A percentile compares a stretch with the other conserved stretches of the same genome.
Conservation (phyloP, 352 stramenopile genomes). For the Aphanomyces euteiches region DNA sequence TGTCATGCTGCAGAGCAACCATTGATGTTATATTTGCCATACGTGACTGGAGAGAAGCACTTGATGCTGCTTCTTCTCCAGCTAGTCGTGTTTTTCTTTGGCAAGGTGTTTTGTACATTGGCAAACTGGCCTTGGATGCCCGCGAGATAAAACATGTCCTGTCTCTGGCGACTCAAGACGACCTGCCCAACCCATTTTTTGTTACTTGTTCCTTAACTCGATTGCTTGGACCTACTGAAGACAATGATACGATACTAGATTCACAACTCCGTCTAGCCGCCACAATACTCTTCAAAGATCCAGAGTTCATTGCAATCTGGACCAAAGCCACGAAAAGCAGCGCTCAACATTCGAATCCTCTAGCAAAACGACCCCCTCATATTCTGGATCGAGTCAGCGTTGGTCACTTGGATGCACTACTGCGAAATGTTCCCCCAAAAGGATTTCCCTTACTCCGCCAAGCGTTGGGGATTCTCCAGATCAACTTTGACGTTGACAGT, state of each 20-base stretch:
- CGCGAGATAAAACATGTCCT: neutral
- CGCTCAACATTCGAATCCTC: neutral
- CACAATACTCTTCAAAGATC: neutral
- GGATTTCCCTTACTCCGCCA: neutral
- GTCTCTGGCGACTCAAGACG: neutral
- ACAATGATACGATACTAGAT: neutral
- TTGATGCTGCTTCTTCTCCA: neutral
- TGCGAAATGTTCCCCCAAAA: neutral
- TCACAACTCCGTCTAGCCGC: neutral
- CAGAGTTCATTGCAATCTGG: conserved; percentile 2
- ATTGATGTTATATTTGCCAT: conserved; percentile 11
- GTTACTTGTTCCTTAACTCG: neutral
- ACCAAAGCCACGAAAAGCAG: neutral
- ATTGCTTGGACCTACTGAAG: neutral
- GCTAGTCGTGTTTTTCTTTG: neutral
- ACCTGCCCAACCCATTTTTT: conserved; percentile 9
- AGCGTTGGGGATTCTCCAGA: neutral
- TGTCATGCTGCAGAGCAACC: neutral
- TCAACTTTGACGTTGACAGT: neutral
- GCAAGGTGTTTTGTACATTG: conserved; percentile 11
- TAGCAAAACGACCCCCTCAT: neutral
- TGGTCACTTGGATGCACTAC: neutral
- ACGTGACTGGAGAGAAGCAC: conserved; percentile 4
- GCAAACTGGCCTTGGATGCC: neutral
- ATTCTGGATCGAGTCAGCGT: neutral